Percentiles rank a stretch among this genome's conserved stretches.
Evolutionary conservation across 345 rosid species (phyloP).

Genomic region (Aethionema arabicum): DNA sequence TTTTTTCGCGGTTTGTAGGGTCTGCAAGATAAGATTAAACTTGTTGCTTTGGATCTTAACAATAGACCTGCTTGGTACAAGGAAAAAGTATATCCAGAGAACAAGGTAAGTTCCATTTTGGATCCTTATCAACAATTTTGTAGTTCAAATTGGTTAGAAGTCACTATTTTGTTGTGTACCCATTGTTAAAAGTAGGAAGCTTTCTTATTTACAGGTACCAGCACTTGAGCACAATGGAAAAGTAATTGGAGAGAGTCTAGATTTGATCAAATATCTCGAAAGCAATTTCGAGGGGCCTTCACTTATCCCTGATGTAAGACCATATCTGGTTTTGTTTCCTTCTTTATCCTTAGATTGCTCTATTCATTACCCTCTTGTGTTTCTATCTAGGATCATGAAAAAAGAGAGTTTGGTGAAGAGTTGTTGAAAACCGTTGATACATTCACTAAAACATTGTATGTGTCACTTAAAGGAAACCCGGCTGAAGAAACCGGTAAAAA

Average conservation of each 20-base stretch:
- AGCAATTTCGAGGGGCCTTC: conserved; percentile 84
- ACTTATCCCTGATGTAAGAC: conserved; percentile 59
- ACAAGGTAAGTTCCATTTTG: conserved; percentile 54
- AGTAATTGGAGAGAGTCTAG: conserved; percentile 83
- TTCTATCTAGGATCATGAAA: conserved; percentile 62
- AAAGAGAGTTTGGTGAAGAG: conserved; percentile 60
- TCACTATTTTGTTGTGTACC: not conserved
- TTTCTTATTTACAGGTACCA: conserved; percentile 56
- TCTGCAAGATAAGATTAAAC: conserved; percentile 69
- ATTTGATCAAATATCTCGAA: conserved; percentile 74
- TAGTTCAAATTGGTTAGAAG: not conserved
- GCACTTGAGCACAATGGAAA: conserved; percentile 90
- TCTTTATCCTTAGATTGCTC: not conserved
- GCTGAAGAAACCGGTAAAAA: conserved; percentile 55
- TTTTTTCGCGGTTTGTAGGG: conserved; percentile 45
- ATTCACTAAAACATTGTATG: conserved; percentile 40
- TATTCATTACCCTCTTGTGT: conserved; percentile 13
- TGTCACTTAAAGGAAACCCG: conserved; percentile 66
- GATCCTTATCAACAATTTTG: not conserved
- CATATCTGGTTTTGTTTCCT: not conserved
- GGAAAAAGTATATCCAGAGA: conserved; percentile 75
- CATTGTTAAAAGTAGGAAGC: not conserved
- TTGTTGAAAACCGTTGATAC: conserved; percentile 58
- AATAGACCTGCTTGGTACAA: conserved; percentile 87
- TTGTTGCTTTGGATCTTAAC: conserved; percentile 72